Base-by-base conservation (phyloP, 2,329 filamentous ascomycete genomes). In the Monilinia vaccinii-corymbosi region DNA sequence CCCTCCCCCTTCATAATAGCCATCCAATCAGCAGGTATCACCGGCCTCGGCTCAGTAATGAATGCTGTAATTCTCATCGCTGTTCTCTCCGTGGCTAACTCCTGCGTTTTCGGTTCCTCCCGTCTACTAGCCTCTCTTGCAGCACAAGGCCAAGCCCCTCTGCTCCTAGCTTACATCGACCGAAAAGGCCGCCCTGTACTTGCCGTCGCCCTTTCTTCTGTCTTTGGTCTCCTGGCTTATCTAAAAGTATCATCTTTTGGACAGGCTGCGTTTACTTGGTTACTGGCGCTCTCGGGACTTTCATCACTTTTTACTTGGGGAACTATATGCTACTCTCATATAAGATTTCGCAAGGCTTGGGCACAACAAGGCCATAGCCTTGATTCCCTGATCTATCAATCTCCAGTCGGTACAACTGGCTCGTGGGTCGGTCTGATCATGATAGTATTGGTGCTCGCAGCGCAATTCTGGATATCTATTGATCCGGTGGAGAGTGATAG, bases 1-100 rank as follows among this genome's bases (percentile, higher is more conserved):
- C 50, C 91, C 1, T 96, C 91, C 1, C 93, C 93, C 1, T 97
- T 97, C 73, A 92, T 97, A 69, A 95, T 97, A 69, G 91, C 92
- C 65, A 96, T 96, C 67, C 79, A 87, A 67, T 87, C 90, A 63
- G 91, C 91, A 4, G 87, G 89, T 11, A 95, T 97, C 67, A 75
- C 82, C 53, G 87, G 87, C 2, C 82, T 97, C 1, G 90, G 91
- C 4, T 91, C 88, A 0, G 83, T 96, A 61, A 95, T 97, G 88
- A 97, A 97, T 73, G 86, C 85, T 23, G 91, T 97, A 62, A 96
- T 97, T 71, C 84, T 97, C 72, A 85, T 96, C 61, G 88, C 92
- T 32, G 91, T 96, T 25, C 78, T 97, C 31, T 95, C 90, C 1
- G 92, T 97, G 62, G 91, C 91, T 61, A 97, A 96, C 75, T 93